Base-by-base conservation (phyloP, 805 yeast species). In the Pichia rugopelliculosa region DNA sequence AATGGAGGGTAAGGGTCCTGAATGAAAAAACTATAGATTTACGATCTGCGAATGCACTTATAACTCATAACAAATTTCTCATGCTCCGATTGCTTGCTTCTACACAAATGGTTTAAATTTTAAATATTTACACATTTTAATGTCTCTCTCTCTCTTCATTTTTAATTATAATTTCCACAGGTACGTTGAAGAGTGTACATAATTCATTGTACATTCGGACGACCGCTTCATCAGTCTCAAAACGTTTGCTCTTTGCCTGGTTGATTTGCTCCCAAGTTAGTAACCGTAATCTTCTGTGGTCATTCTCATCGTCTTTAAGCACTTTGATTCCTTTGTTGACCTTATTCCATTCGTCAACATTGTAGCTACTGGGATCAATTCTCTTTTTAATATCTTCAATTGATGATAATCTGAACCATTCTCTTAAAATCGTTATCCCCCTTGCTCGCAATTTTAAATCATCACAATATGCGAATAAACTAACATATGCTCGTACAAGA, bases 351-450 rank as follows among this genome's bases (percentile, higher is more conserved):
- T 36, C 3, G 20, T 47, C 27, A 22, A 39, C 7, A 34, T 44
- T 11, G 36, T 36, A 34, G 17, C 36, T 30, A 1, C 27, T 20
- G 17, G n/a, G 13, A 24, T 55, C 50, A 4, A 59, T 46, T 3
- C 24, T 36, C 7, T 44, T 25, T 10, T 49, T 45, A 13, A 62
- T 59, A n/a, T 57, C 55, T 1, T 50, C 55, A 22, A 54, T 39
- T 1, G 54, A 41, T 36, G 65, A 64, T 1, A 64, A 37, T 34
- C 56, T 48, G 41, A 54, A 64, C 63, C 66, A 63, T 20, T 56
- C 53, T 33, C 60, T 50, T 10, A 64, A 37, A 4, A 64, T 56
- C 6, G 48, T 44, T 3, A 63, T 36, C 3, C 59, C 61, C 36
- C 67, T 48, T 1, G 59, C 59, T 23, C 55, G 57, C 24, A 64